Conservation (phyloP, 345 rosid genomes). For the Citropsis articulata region DNA sequence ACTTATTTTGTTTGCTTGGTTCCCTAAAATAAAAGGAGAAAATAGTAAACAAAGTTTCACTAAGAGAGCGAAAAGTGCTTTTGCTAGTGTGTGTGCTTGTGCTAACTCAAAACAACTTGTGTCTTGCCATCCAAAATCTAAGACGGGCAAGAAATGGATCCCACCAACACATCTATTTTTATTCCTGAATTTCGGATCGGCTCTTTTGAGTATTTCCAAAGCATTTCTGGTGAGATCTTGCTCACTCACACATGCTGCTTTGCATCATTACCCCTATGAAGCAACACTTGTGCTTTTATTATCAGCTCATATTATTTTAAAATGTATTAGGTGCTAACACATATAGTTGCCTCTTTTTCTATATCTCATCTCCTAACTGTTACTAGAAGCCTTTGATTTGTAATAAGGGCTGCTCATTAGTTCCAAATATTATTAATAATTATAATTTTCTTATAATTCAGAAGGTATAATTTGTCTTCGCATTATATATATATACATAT, state of each 20-base stretch:
- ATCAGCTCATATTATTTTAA: not conserved
- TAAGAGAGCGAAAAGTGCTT: not conserved
- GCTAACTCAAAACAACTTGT: not conserved
- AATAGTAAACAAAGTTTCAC: not conserved
- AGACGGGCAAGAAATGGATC: not conserved
- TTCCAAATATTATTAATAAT: too few species aligned
- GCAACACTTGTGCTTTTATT: constrained; percentile 27
- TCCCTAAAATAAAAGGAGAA: constrained; percentile 3
- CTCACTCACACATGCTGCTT: constrained; percentile 20
- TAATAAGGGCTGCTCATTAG: too few species aligned
- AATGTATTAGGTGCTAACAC: not conserved
- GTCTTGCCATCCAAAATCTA: not conserved
- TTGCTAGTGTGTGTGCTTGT: not conserved
- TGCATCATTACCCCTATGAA: constrained; percentile 14
- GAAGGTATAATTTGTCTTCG: too few species aligned
- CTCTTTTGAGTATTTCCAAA: constrained; percentile 26
- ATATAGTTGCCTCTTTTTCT: not conserved
- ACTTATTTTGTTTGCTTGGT: not conserved
- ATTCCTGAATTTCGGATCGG: not conserved
- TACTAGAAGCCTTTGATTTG: not conserved
- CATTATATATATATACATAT: too few species aligned
- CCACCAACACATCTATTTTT: not conserved
- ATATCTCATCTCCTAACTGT: not conserved
- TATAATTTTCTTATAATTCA: too few species aligned
- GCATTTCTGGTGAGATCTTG: constrained; percentile 30